Evolutionary conservation across 257 asterid species (phyloP), one percentile per base, ranked within the genome.

Genomic region (Ocimum tenuiflorum): DNA sequence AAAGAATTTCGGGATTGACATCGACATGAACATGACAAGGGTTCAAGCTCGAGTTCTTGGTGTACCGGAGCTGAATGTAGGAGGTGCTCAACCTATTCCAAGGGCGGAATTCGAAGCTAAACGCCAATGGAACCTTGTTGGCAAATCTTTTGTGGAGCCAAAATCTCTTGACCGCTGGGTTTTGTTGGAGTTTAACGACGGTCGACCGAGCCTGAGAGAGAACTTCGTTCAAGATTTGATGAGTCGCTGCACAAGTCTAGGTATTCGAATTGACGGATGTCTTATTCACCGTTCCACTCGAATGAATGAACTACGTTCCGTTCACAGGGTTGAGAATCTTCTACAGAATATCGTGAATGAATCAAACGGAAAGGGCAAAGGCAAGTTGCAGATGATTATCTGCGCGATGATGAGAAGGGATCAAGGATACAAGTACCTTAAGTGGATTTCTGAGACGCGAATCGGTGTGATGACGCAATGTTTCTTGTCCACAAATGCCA

Each of bases 381-480:
- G 55, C 6, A 64, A 74, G 51, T 55, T 85, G 33, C 94, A 86
- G 41, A 12, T 89, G 68, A 77, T 89, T 22, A 74, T 86, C 6
- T 83, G 92, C 52, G 88, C 65, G 3, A 86, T 86, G 95, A 18
- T 79, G 6, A 52, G 4, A 6, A 79, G 12, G 75, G 71, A 83
- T 57, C 41, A 55, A 13, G 94, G 96, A 3, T 86, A 85, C 83
- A 81, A 80, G 68, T 23, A 7, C 57, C 80, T 89, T 3, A 89
- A 89, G 72, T 85, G 91, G 92, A 67, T 89, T 17, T 79, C 95
- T 0, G 95, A 86, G 82, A 85, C 82, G 0, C 55, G 60, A 60
- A 63, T 81, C 38, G 95, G 95, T 2, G 79, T 85, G 0, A 70
- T 89, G 46, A 89, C 95, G 3, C 95, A 86, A n/a, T 85, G 91